These are phyloP conservation scores for Naegleria fowleri DNA, from an alignment of 208 protist species.

Conservation along the genomic window DNA sequence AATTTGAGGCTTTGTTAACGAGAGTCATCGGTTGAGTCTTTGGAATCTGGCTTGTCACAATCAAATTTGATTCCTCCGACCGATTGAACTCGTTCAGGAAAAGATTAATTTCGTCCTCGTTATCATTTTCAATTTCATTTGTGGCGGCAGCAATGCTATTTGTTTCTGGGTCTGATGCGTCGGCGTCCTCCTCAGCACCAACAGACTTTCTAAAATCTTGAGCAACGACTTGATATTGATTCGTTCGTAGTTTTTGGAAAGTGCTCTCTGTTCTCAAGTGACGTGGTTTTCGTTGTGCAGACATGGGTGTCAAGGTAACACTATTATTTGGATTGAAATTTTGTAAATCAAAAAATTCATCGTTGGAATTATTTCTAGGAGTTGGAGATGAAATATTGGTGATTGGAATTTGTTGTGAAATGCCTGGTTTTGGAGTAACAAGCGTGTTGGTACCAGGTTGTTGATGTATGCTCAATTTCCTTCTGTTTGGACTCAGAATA, in stretches of 20 bases:
- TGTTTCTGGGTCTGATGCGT: not conserved
- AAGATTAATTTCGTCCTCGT: not conserved
- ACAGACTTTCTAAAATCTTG: constrained; percentile 7
- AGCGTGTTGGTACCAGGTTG: not conserved
- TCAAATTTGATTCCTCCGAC: not conserved
- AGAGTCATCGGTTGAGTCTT: not conserved
- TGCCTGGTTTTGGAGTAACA: not conserved
- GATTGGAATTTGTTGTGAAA: not conserved
- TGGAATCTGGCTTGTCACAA: not conserved
- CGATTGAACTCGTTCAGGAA: not conserved
- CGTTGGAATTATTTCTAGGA: not conserved
- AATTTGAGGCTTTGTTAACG: not conserved
- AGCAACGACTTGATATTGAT: constrained; percentile 4
- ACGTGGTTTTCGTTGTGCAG: not conserved
- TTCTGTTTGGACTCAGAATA: not conserved
- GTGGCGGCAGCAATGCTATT: not conserved
- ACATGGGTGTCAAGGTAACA: not conserved
- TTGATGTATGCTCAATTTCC: not conserved
- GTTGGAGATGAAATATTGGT: not conserved
- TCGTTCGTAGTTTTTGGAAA: not conserved
- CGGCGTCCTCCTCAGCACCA: not conserved
- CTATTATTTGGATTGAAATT: not conserved
- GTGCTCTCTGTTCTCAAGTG: not conserved
- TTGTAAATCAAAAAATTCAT: not conserved
- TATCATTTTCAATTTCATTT: not conserved